These are phyloP conservation scores for Pseudopyrenochaeta lycopersici DNA, from an alignment of 2,329 filamentous ascomycete genomes.

Conservation along the genomic window DNA sequence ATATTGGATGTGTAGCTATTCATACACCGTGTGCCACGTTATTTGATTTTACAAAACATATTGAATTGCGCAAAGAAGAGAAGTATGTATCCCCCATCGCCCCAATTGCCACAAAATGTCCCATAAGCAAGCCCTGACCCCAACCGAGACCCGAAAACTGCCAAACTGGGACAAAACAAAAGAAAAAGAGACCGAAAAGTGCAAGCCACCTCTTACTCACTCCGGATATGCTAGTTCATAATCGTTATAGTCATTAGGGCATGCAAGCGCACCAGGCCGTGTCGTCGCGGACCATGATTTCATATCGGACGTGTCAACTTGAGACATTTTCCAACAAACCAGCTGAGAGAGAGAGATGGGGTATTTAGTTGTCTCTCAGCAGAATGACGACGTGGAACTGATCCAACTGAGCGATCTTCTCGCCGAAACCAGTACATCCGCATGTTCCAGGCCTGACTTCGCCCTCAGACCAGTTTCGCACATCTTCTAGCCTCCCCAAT, in stretches of 20 bases:
- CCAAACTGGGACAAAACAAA: slow-evolving; percentile 7
- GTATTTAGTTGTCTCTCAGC: background rate
- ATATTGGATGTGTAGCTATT: too few species aligned
- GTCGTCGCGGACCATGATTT: slow-evolving; percentile 31
- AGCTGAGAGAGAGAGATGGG: slow-evolving; percentile 3
- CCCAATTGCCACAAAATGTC: too few species aligned
- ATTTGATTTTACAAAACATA: too few species aligned
- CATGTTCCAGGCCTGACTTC: slow-evolving; percentile 16
- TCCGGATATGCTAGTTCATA: slow-evolving; percentile 47
- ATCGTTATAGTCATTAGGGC: slow-evolving; percentile 45
- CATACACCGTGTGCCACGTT: too few species aligned
- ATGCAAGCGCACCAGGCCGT: slow-evolving; percentile 29
- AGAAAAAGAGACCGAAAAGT: slow-evolving; percentile 21
- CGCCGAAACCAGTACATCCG: slow-evolving; percentile 22
- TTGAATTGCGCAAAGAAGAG: slow-evolving; percentile 3
- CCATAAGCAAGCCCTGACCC: too few species aligned
- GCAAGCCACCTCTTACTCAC: slow-evolving; percentile 30
- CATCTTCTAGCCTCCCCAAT: slow-evolving; percentile 11
- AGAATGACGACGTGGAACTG: slow-evolving; percentile 14
- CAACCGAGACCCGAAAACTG: background rate
- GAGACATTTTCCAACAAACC: slow-evolving; percentile 31
- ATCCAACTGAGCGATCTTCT: slow-evolving; percentile 16
- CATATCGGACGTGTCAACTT: slow-evolving; percentile 43
- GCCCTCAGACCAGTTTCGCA: slow-evolving; percentile 11
- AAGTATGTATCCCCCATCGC: slow-evolving; percentile 11